Base-by-base conservation (phyloP, 768 basidiomycete species). In the Boletales sp. region DNA sequence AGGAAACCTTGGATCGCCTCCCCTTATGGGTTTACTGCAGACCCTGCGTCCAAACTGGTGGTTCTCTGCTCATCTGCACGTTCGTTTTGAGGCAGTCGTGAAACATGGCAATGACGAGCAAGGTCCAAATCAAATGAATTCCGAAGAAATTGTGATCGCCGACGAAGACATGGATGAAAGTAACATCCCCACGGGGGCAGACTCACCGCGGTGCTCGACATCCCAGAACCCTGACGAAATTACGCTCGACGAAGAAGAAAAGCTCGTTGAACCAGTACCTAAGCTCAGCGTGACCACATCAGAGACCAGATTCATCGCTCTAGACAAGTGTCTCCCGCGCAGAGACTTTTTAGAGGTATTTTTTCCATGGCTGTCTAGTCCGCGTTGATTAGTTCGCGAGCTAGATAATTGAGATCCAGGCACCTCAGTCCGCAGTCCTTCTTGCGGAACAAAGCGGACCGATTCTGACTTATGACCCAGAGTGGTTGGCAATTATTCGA, bases 401-500 rank as follows among this genome's bases (percentile, higher is more conserved):
- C n/a, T 56, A 93, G 91, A 78, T 93, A 9, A 64, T 94, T 39
- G 90, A 94, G 45, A 65, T 90, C 19, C 71, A 74, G 5, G 57
- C 59, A 39, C 44, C 43, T 34, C n/a, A 46, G 44, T 47, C 63
- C 45, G 48, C 51, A 21, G 35, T 42, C 46, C 33, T 46, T 25
- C 41, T 42, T 35, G 46, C 54, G 9, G 44, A 51, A 32, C 51
- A 54, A 42, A 35, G 46, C 10, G 41, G 30, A 9, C 76, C 79
- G 5, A 55, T 51, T 0, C 60, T 97, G 17, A 76, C 78, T 13
- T 96, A 81, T 67, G 94, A 97, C 60, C 84, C 86, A 0, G 84
- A 92, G 64, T 99, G 96, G 96, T 82, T 98, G 41, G 94, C 93
- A 0, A 92, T 99, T 60, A 84, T 83, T 5, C 86, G 90, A 8